Evolutionary conservation across 179 eudicot genomes (phyloP).

Genomic region (Silene vulgaris): DNA sequence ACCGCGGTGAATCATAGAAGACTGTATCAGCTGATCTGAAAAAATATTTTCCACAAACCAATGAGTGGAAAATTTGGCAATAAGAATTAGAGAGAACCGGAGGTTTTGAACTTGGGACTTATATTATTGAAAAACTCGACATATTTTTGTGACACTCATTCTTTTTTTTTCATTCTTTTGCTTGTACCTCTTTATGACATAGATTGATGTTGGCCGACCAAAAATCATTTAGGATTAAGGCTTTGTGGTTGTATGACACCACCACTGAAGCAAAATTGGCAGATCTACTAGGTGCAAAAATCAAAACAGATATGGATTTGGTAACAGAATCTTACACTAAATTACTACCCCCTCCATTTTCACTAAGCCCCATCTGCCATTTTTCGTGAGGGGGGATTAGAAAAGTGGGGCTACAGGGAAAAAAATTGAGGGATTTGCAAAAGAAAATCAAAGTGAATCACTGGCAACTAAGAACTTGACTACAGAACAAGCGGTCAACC

Average conservation of each 20-base stretch:
- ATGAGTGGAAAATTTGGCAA: background rate
- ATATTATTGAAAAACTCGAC: background rate
- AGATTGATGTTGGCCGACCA: background rate
- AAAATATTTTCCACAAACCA: slow-evolving; percentile 13
- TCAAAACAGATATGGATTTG: background rate
- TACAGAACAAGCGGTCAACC: background rate
- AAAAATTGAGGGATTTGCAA: background rate
- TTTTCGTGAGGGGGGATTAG: too few species aligned
- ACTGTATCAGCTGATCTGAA: slow-evolving; percentile 70
- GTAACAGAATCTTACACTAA: background rate
- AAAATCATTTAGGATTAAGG: too few species aligned
- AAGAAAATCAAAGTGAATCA: background rate
- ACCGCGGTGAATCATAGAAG: slow-evolving; percentile 89
- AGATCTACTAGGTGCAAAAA: background rate
- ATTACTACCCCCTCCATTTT: background rate
- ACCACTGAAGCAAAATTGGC: background rate
- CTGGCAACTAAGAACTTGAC: background rate
- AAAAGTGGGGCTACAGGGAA: background rate
- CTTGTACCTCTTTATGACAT: background rate
- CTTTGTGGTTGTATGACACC: background rate
- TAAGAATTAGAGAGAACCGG: background rate
- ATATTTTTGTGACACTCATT: background rate
- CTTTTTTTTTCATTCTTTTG: background rate
- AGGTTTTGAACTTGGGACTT: background rate
- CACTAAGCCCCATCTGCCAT: background rate